Evolutionary conservation across 257 asterid species (phyloP).

Genomic region (Nicotiana paniculata): DNA sequence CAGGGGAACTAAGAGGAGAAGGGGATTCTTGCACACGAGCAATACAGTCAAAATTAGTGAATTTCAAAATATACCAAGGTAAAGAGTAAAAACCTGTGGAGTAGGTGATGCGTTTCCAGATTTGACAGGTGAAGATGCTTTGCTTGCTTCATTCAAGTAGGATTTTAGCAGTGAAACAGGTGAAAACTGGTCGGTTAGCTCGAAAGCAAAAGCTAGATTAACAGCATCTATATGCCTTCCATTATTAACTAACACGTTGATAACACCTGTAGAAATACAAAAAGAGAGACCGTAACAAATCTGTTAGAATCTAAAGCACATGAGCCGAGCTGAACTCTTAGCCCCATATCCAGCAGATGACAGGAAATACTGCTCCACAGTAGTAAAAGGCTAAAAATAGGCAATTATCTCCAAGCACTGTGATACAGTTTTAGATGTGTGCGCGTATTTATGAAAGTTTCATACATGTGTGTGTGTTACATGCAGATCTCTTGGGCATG

Average conservation of each 20-base stretch:
- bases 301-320: neutral
- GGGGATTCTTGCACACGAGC: neutral
- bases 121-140: conserved; percentile 53
- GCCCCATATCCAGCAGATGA: neutral
- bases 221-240: conserved; percentile 98
- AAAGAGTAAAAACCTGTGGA: conserved; percentile 52
- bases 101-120: conserved; percentile 60
- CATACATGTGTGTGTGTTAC: neutral
- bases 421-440: neutral
- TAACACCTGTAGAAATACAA: conserved; percentile 60
- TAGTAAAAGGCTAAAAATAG: neutral
- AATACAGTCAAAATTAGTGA: neutral
- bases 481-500: neutral
- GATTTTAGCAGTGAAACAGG: conserved; percentile 72
- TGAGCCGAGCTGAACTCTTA: neutral
- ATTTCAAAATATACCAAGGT: neutral
- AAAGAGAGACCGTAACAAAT: neutral
- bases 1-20: neutral
- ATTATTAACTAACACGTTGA: conserved; percentile 69
- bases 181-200: conserved; percentile 70
- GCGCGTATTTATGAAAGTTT: no score
- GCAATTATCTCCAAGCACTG: neutral
- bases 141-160: conserved; percentile 75
- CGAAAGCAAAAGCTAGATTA: conserved; percentile 86
- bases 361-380: neutral